phyloP scores from a whole-genome alignment of 1,139 yeast species.

The Petasospora fabianii region DNA sequence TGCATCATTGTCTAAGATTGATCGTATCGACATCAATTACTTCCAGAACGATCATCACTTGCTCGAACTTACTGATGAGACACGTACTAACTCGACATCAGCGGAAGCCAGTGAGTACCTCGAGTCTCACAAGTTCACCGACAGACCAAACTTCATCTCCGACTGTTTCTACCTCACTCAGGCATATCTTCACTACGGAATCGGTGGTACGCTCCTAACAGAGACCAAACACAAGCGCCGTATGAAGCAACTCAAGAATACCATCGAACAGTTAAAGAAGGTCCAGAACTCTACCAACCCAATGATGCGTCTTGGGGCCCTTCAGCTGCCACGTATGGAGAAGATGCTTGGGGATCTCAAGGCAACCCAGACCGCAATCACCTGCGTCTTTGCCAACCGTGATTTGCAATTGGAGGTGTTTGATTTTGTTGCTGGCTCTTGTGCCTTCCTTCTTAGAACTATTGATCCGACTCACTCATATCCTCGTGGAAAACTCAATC shows the following conservation, averaged over 20 bases:
- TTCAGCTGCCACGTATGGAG: constrained; percentile 45
- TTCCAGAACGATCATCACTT: constrained; percentile 41
- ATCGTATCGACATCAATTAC: constrained; percentile 71
- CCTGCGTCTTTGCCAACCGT: constrained; percentile 55
- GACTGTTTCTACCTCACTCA: constrained; percentile 81
- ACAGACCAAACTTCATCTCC: constrained; percentile 70
- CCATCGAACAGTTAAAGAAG: constrained; percentile 46
- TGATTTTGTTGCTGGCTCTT: constrained; percentile 73
- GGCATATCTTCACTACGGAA: constrained; percentile 82
- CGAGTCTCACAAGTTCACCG: constrained; percentile 32
- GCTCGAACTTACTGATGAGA: constrained; percentile 71
- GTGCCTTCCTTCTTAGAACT: constrained; percentile 64
- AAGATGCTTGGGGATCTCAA: constrained; percentile 38
- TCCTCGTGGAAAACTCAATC: constrained; percentile 50
- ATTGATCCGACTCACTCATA: constrained; percentile 68
- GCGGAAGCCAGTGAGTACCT: constrained; percentile 63
- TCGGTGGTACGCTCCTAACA: constrained; percentile 69
- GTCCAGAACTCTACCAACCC: constrained; percentile 20
- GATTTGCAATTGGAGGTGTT: constrained; percentile 61
- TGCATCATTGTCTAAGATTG: constrained; percentile 59
- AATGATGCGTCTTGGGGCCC: constrained; percentile 30
- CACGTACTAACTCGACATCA: constrained; percentile 74
- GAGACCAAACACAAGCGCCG: constrained; percentile 42
- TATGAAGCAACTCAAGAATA: constrained; percentile 49
- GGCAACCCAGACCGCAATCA: constrained; percentile 50